phyloP scores from a whole-genome alignment of 495 filamentous ascomycete species.

The Chaetomidium leptoderma region DNA sequence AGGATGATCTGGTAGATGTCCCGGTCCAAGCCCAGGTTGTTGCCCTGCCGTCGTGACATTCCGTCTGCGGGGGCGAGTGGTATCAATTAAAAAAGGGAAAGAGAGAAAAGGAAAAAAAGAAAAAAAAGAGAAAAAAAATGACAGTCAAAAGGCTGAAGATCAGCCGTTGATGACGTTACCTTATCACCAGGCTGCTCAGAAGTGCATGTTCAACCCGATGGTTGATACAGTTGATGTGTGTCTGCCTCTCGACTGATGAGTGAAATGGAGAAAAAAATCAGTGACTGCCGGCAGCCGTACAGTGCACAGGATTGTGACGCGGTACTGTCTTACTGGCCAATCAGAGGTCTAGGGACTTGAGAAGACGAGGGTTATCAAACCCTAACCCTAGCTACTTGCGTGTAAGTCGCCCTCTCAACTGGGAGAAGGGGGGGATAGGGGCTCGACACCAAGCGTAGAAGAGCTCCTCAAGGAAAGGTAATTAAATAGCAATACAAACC shows the following conservation, averaged over 20 bases:
- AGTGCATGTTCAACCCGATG: not conserved
- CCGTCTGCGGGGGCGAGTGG: not conserved
- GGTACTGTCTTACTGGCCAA: no score
- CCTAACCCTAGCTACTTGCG: not conserved
- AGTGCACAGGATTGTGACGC: no score
- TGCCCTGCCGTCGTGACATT: slow-evolving; percentile 14
- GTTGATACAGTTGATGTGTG: not conserved
- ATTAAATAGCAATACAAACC: no score
- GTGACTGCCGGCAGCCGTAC: not conserved
- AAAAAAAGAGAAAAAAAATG: not conserved
- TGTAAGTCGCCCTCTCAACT: slow-evolving; percentile 2
- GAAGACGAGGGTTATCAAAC: not conserved
- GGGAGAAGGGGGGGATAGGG: not conserved
- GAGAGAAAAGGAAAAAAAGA: not conserved
- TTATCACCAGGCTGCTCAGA: not conserved
- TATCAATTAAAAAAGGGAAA: not conserved
- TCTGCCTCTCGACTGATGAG: not conserved
- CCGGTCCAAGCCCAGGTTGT: slow-evolving; percentile 34
- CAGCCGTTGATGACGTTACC: not conserved
- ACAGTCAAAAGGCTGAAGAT: not conserved
- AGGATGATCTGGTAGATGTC: slow-evolving; percentile 68
- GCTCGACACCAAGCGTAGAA: no score
- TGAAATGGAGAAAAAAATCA: not conserved
- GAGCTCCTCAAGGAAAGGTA: no score
- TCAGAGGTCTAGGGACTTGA: not conserved